Evolutionary conservation across 805 yeast genomes (phyloP).

Genomic region (Nakazawaea sp.): DNA sequence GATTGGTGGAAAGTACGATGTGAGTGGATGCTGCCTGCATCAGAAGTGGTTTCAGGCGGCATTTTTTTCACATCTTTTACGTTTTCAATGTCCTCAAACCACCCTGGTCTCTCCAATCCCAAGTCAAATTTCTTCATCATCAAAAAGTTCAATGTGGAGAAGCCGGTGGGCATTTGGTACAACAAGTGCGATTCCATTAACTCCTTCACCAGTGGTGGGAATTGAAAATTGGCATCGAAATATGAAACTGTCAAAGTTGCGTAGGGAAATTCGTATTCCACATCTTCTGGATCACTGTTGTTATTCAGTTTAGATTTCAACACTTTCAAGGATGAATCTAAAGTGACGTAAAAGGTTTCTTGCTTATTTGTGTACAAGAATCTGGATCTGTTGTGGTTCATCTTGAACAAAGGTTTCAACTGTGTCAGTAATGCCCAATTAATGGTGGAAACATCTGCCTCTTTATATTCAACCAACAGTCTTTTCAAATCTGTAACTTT

Average conservation of each 20-base stretch:
- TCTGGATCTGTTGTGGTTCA: conserved; percentile 14
- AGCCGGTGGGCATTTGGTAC: conserved; percentile 19
- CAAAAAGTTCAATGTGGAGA: conserved; percentile 22
- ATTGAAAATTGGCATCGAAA: conserved; percentile 19
- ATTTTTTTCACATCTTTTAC: conserved; percentile 35
- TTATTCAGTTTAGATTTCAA: too few species aligned
- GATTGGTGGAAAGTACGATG: neutral
- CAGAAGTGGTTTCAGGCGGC: conserved; percentile 22
- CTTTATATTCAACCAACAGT: neutral
- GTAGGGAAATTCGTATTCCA: conserved; percentile 32
- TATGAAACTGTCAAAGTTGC: conserved; percentile 42
- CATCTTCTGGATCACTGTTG: conserved; percentile 9
- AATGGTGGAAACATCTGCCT: conserved; percentile 11
- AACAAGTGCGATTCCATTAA: conserved; percentile 42
- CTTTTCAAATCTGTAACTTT: neutral
- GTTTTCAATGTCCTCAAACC: conserved; percentile 21
- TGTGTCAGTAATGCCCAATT: conserved; percentile 20
- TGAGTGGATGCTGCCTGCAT: neutral
- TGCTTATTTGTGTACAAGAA: conserved; percentile 12
- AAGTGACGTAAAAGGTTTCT: conserved; percentile 23
- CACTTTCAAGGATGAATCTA: conserved; percentile 20
- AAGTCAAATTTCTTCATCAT: conserved; percentile 17
- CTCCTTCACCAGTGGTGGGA: conserved; percentile 30
- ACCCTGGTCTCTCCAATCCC: conserved; percentile 19
- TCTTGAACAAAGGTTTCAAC: conserved; percentile 16